Conservation (phyloP, 139 green algal species). For the Chlorella sp. region DNA sequence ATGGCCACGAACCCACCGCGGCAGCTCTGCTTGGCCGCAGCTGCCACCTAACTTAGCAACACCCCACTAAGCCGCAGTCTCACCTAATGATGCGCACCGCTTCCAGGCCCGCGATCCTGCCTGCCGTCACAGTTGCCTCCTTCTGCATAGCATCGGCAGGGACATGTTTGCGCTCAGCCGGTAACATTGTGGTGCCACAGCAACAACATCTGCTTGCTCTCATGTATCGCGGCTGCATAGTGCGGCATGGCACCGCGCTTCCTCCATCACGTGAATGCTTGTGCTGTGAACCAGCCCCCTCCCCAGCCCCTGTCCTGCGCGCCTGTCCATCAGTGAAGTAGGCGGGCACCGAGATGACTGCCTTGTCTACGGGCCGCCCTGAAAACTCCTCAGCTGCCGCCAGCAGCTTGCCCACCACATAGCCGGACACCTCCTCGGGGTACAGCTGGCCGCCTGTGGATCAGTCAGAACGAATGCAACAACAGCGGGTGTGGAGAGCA, state of each 20-base stretch:
- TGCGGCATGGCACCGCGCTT: too few species aligned
- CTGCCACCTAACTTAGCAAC: too few species aligned
- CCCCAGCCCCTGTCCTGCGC: not conserved
- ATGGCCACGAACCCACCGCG: too few species aligned
- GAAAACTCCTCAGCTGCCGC: conserved; percentile 58
- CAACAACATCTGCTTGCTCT: too few species aligned
- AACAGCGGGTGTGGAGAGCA: too few species aligned
- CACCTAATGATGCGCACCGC: conserved; percentile 79
- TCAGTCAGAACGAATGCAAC: too few species aligned
- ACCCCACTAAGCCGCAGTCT: too few species aligned
- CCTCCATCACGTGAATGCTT: too few species aligned
- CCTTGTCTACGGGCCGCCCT: conserved; percentile 61
- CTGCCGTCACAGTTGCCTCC: conserved; percentile 81
- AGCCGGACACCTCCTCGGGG: conserved; percentile 82
- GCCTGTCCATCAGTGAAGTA: conserved; percentile 81
- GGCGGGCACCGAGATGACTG: conserved; percentile 91
- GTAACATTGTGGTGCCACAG: too few species aligned
- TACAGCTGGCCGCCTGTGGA: conserved; percentile 48
- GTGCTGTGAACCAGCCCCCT: not conserved
- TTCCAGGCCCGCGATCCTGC: conserved; percentile 81
- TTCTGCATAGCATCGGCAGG: conserved; percentile 48
- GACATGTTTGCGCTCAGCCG: too few species aligned
- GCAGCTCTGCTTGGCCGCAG: too few species aligned
- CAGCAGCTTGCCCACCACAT: conserved; percentile 74
- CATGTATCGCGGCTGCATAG: too few species aligned